Base-by-base conservation (phyloP, 305 asterid species). In the Fraxinus floribunda region DNA sequence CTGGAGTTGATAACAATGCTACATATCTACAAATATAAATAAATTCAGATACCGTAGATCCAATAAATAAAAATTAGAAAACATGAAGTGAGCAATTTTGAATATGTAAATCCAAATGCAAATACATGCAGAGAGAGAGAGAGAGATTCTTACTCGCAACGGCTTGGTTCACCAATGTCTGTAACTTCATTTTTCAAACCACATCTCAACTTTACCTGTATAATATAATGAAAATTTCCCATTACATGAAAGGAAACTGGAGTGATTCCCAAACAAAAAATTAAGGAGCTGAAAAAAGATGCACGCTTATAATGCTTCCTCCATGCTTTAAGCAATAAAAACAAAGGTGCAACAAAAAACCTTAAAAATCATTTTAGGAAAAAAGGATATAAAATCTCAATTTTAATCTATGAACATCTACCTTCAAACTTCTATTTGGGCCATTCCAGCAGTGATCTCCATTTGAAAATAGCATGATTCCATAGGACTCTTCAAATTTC, bases 361-460 rank as follows among this genome's bases (percentile, higher is more conserved):
- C 44, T 16, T 64, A 7, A 41, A 13, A 10, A 55, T 71, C 70
- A 64, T 38, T 76, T 71, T 77, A 16, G 22, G n/a, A 77, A 57
- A 77, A 80, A 68, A 29, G 26, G 75, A 76, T 62, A 70, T 81
- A 82, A 66, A 83, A 80, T 22, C 22, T 71, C 22, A 32, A 4
- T 71, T 68, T 68, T 68, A 26, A 68, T 13, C 44, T 32, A 71
- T 30, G 76, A 71, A 32, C 15, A 76, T 82, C 64, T 87, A 91
- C 99, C 99, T 91, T 96, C 78, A 96, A 30, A 88, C 97, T 92
- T 89, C 99, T 92, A 85, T 94, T 91, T 35, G 99, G 99, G 62
- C 99, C 98, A 88, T 96, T 96, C 99, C 99, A 96, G 89, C 99
- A 96, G 87, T 93, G 90, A 75, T 96, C 99, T 29, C 99, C 99